Evolutionary conservation across 768 basidiomycete genomes (phyloP).

Genomic region (Strobilomyces confusus): DNA sequence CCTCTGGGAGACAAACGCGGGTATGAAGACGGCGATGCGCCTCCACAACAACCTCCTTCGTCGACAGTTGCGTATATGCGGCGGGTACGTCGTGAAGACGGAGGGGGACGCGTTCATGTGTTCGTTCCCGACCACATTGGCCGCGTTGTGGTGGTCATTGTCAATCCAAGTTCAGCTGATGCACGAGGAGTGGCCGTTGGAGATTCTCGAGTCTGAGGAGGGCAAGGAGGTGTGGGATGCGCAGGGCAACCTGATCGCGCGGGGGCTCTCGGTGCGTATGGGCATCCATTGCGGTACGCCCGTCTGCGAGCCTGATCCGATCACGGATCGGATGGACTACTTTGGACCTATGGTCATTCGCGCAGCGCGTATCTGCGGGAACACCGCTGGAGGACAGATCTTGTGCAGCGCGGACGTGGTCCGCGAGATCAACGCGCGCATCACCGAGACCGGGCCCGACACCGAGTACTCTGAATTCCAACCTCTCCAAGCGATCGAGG

Average conservation of each 20-base stretch:
- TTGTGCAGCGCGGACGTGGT: slow-evolving; percentile 87
- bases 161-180: slow-evolving; percentile 82
- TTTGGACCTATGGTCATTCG: slow-evolving; percentile 96
- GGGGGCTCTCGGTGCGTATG: slow-evolving; percentile 94
- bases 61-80: slow-evolving; percentile 80
- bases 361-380: slow-evolving; percentile 76
- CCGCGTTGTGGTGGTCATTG: slow-evolving; percentile 88
- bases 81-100: slow-evolving; percentile 98
- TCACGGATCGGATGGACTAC: slow-evolving; percentile 96
- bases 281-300: slow-evolving; percentile 93
- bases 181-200: slow-evolving; percentile 83
- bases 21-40: slow-evolving; percentile 92
- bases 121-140: slow-evolving; percentile 85
- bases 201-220: slow-evolving; percentile 90
- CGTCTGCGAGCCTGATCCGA: slow-evolving; percentile 85
- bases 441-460: slow-evolving; percentile 50
- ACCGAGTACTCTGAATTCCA: slow-evolving; percentile 60
- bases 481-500: slow-evolving; percentile 62
- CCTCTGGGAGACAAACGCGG: slow-evolving; percentile 92
- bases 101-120: slow-evolving; percentile 99
- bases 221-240: slow-evolving; percentile 74
- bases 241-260: slow-evolving; percentile 64
- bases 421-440: slow-evolving; percentile 66
- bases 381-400: slow-evolving; percentile 90
- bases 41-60: slow-evolving; percentile 86